Evolutionary conservation across 2,329 filamentous ascomycete genomes (phyloP), one percentile per base, ranked within the genome.

Genomic region (Reticulascus tulasneorum): DNA sequence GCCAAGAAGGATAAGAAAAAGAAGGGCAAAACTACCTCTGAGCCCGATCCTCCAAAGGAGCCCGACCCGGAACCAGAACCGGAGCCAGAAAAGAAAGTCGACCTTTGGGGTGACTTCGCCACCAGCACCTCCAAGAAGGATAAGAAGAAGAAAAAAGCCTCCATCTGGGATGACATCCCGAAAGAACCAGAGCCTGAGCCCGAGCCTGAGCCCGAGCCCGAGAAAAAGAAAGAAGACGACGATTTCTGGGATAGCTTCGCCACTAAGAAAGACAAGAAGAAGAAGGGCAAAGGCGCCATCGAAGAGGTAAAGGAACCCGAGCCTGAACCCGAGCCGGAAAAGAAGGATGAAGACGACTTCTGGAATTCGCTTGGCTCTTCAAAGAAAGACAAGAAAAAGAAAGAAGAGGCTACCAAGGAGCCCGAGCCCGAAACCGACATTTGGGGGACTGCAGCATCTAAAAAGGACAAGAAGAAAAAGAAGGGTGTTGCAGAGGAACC

Each of bases 111-210:
- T 10, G 42, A 40, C 12, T 52, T 58, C 21, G 26, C 48, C 15
- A 42, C 49, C 15, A 26, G 47, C 8, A 54, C 53, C 31, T 38
- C 53, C 25, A 75, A 68, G 45, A 71, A 67, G 33, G 62, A 63
- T 20, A 62, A 58, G 45, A 67, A 64, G 51, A 67, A 65, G 43
- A 71, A 69, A 38, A 63, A 64, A 43, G 48, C 38, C 4, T 58
- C 43, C 32, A 46, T 60, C 10, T 67, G 60, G 63, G 64, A 58
- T 9, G 41, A 47, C 4, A 55, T 58, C 22, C 41, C 52, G 9
- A 51, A 58, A 27, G 57, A 60, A 23, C 44, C 50, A 12, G 51
- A 52, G 15, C 49, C 33, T 19, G 51, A 53, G 5, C 41, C 53
- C 4, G 48, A 52, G 10, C 38, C 54, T 26, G 41, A 42, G 23